phyloP scores from a whole-genome alignment of 1,284 basidiomycete genomes.

The Cutaneotrichosporon sp. region DNA sequence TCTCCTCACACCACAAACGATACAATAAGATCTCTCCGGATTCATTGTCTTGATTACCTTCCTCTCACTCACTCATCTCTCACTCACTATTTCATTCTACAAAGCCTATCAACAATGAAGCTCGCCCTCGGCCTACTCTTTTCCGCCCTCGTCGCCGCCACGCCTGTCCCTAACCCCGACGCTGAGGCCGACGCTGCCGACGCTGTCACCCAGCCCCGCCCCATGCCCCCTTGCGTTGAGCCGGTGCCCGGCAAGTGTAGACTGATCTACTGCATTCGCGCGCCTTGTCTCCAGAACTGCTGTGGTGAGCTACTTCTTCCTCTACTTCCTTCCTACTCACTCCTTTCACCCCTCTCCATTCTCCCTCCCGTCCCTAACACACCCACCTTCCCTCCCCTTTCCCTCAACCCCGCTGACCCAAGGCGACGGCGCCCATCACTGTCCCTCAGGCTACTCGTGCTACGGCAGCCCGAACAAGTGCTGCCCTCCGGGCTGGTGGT shows the following conservation, averaged over 20 bases:
- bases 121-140: neutral
- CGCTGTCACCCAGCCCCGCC: neutral
- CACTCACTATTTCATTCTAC: no score
- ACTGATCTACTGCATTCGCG: neutral
- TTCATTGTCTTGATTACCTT: no score
- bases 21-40: no score
- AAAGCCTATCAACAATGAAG: neutral
- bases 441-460: neutral
- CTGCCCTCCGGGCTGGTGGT: conserved; percentile 2
- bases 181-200: neutral
- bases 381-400: no score
- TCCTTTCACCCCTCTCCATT: no score
- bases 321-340: no score
- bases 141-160: neutral
- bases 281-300: neutral
- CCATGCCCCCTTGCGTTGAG: neutral
- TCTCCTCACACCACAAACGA: no score
- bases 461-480: neutral
- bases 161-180: neutral
- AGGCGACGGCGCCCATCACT: neutral
- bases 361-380: no score
- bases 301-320: neutral
- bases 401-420: neutral
- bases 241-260: neutral
- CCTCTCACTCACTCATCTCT: no score